Base-by-base conservation (phyloP, 148 eudicot genomes). In the Fagopyrum esculentum region DNA sequence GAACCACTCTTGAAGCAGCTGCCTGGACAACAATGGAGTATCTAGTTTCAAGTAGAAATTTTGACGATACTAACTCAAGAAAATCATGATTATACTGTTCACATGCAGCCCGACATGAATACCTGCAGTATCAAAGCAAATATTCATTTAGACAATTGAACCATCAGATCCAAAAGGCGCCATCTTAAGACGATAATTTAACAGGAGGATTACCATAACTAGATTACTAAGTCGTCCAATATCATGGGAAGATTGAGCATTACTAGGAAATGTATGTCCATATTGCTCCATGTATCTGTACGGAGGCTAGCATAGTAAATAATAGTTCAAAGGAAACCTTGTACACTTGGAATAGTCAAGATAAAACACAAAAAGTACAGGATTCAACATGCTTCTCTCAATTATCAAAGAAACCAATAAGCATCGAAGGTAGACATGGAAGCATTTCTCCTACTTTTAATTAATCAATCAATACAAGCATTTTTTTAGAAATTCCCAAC, bases 81-180 rank as follows among this genome's bases (percentile, higher is more conserved):
- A 91, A 94, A 75, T 94, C 98, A 80, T 91, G 97, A 75, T 91
- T 87, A 35, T 94, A 97, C 98, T 94, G 93, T 16, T 54, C 16
- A 54, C 6, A 22, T 11, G 26, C 40, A 64, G 43, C 11, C 9
- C 12, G n/a, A 54, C 6, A 54, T 54, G 22, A 54, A 54, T 54
- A 13, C 15, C n/a, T 19, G n/a, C 5, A 54, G 59, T 15, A 54
- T 54, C 59, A 54, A n/a, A n/a, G n/a, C n/a, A n/a, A 54, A 54
- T 19, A 54, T 54, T 54, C 3, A 1, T 13, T 54, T 54, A 13
- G n/a, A 54, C 19, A 54, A 54, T 13, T 16, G 15, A 54, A 16
- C 59, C n/a, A 54, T 16, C 13, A 3, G 59, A 19, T 54, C 59
- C 13, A 54, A 54, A 54, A 54, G 59, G n/a, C 59, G n/a, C 5